Evolutionary conservation across 2,329 filamentous ascomycete genomes (phyloP).

Genomic region (Waltergamsia citrina): DNA sequence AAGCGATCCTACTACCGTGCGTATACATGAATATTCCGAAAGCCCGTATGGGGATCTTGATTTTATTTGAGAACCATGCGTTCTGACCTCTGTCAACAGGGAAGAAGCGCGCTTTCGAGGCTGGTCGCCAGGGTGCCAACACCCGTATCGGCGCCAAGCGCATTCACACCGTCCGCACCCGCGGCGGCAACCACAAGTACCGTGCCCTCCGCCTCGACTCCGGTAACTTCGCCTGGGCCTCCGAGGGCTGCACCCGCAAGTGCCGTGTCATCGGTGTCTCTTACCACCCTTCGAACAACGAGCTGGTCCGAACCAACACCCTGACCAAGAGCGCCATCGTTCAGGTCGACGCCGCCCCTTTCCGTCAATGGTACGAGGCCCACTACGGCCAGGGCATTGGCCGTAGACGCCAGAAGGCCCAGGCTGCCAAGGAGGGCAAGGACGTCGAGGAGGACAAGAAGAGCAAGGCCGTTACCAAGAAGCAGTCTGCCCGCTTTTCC

Average conservation of each 20-base stretch:
- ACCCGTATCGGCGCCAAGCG: slow-evolving; percentile 98
- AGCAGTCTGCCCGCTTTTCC: slow-evolving; percentile 83
- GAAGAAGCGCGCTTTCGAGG: slow-evolving; percentile 99
- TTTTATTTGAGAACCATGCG: slow-evolving; percentile 39
- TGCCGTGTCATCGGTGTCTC: slow-evolving; percentile 96
- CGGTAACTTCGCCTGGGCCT: slow-evolving; percentile 99
- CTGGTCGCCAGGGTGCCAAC: slow-evolving; percentile 97
- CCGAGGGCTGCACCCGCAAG: slow-evolving; percentile 97
- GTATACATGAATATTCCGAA: slow-evolving; percentile 40
- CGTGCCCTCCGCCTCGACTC: slow-evolving; percentile 96
- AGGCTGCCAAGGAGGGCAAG: slow-evolving; percentile 47
- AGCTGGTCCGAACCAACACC: slow-evolving; percentile 99
- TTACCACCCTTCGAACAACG: slow-evolving; percentile 99
- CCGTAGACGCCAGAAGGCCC: slow-evolving; percentile 84
- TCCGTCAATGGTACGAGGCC: slow-evolving; percentile 99
- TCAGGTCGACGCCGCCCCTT: slow-evolving; percentile 96
- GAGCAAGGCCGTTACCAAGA: slow-evolving; percentile 91
- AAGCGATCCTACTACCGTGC: slow-evolving; percentile 90
- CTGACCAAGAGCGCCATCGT: slow-evolving; percentile 98
- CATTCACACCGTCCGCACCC: slow-evolving; percentile 93
- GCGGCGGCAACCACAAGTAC: slow-evolving; percentile 99
- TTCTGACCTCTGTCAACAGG: slow-evolving; percentile 67
- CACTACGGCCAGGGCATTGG: slow-evolving; percentile 93
- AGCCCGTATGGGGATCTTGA: slow-evolving; percentile 48
- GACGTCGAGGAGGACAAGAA: slow-evolving; percentile 69